Base-by-base conservation (phyloP, 352 stramenopile genomes). In the Phytophthora idaei region DNA sequence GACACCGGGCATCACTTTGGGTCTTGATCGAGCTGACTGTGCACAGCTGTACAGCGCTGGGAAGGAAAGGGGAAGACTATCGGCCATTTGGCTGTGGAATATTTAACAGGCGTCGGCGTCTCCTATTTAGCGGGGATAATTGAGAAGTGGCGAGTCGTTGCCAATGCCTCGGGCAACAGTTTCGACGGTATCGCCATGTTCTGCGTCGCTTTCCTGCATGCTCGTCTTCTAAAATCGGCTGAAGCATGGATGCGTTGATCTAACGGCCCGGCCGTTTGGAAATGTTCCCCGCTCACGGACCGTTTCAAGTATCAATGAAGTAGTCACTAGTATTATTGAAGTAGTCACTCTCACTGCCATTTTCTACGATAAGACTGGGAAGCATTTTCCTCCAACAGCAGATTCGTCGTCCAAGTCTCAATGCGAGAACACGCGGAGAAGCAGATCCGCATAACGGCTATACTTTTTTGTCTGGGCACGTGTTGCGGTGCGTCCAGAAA, bases 1-100 rank as follows among this genome's bases (percentile, higher is more conserved):
- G 17, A 92, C 77, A 6, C 84, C 84, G 7, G 58, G 57, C 5
- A 90, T 67, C 34, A 90, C 76, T 7, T 74, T 79, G 8, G 73
- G 70, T 5, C 73, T 56, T 5, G 61, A 72, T 17, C 48, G 72
- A 62, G 58, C 61, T 5, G 68, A 61, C 51, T 74, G 59, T 6
- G 61, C 68, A 39, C 61, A 78, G 5, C 47, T 71, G 36, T 81
- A 80, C 10, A 85, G 57, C 50, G 83, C 75, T 25, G 76, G 67
- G 57, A 81, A 88, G 32, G 78, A 74, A 42, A 81, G 83, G 41
- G 71, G 66, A 52, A 77, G 71, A 11, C 61, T 74, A 61, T 66
- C 69, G 37, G 81, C 70, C 73, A 88, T 90, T 57, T 32, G 25
- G 10, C 7, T 12, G 11, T 37, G 21, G 21, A 21, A 21, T 21